Base-by-base conservation (phyloP, 2,329 filamentous ascomycete species). In the Clonostachys chloroleuca region DNA sequence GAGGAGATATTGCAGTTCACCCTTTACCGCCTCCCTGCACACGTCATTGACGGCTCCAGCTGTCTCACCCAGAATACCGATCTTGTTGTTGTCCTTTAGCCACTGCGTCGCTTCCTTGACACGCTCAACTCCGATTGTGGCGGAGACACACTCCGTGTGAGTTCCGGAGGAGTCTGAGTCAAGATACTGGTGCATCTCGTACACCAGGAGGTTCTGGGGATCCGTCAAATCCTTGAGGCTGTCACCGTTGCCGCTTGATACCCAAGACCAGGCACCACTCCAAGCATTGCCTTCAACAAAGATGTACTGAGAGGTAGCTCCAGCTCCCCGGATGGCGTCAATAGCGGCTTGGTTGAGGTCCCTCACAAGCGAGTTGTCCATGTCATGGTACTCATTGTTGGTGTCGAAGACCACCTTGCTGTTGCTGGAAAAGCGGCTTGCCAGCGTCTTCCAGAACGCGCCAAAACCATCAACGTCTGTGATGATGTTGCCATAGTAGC, bases 361-460 rank as follows among this genome's bases (percentile, higher is more conserved):
- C 12, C 78, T 65, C 14, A 84, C 80, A 12, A 83, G 72, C 2
- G 60, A 61, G 61, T 83, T 78, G 55, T 81, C 76, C 73, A 83
- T 81, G 59, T 75, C 74, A 59, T 85, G 70, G 62, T 80, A 84
- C 68, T 85, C 81, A 62, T 85, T 85, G 74, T 84, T 84, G 52
- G 78, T 83, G 63, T 84, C 80, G 51, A 83, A 84, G 57, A 84
- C 72, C 56, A 84, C 80, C 37, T 41, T 69, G 44, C 65, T 55
- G 63, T 84, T 80, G 58, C 59, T 57, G 51, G 67, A 69, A 60
- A 82, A 84, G 42, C 70, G 63, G 10, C 62, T 64, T 8, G 80
- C 81, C 12, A 84, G 57, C 43, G 72, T 81, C 40, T 62, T 66
- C 77, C 80, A 84, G 66, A 75, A 85, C 14, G 36, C 17, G 14